A percentile compares a stretch with the other conserved stretches of the same genome.
These are phyloP conservation scores for Nicotiana tabacum DNA, from an alignment of 257 asterid genomes.

Conservation along the genomic window DNA sequence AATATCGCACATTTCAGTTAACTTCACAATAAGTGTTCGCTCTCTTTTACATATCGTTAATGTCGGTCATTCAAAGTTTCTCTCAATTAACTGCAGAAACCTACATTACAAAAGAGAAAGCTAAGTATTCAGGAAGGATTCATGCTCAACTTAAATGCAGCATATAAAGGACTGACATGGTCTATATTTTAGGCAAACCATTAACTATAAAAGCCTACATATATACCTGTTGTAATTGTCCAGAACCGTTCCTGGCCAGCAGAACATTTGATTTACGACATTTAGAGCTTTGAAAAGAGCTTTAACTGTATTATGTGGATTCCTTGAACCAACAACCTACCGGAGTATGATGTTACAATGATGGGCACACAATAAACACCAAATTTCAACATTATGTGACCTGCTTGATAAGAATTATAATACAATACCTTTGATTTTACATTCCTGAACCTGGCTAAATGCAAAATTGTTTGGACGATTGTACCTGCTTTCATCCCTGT, in stretches of 20 bases:
- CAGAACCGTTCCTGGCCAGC: neutral
- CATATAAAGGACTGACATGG: neutral
- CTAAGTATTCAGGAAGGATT: neutral
- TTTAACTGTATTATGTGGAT: constrained; percentile 88
- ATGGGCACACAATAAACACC: constrained; percentile 4
- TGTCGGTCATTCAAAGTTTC: neutral
- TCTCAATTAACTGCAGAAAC: neutral
- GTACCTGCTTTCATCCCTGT: constrained; percentile 93
- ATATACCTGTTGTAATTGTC: neutral
- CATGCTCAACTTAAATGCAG: neutral
- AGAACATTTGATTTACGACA: constrained; percentile 45
- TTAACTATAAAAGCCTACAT: neutral
- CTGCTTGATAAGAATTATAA: neutral
- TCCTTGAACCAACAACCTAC: constrained; percentile 92
- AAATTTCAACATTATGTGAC: neutral
- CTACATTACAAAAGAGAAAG: neutral
- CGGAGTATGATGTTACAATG: constrained; percentile 19
- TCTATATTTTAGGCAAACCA: neutral
- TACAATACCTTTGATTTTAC: constrained; percentile 77
- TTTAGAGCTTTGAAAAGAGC: constrained; percentile 90
- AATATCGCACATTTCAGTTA: neutral
- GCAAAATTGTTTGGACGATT: constrained; percentile 68
- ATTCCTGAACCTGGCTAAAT: constrained; percentile 88
- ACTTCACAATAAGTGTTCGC: neutral
- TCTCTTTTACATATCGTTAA: neutral